phyloP scores from a whole-genome alignment of 805 yeast genomes.

The Starmerella bombicola region DNA sequence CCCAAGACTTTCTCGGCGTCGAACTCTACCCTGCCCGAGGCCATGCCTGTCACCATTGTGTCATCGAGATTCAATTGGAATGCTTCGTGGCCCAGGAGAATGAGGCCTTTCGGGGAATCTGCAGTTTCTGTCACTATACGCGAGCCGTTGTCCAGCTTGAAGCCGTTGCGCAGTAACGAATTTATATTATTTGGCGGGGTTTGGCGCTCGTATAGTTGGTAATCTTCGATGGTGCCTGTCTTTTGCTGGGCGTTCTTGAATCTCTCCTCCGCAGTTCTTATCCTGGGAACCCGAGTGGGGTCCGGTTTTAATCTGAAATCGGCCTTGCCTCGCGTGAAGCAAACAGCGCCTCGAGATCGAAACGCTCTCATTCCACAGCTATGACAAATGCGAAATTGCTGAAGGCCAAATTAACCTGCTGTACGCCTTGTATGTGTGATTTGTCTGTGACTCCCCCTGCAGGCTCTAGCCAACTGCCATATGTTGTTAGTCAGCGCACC shows the following conservation, averaged over 20 bases:
- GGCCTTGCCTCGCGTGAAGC: constrained; percentile 7
- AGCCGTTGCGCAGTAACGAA: constrained; percentile 42
- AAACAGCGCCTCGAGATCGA: too few relatives aligned
- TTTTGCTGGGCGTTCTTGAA: constrained; percentile 22
- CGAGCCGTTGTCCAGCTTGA: constrained; percentile 44
- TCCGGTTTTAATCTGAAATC: constrained; percentile 21
- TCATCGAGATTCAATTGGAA: constrained; percentile 42
- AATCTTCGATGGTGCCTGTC: constrained; percentile 26
- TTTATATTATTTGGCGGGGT: constrained; percentile 42
- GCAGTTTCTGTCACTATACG: constrained; percentile 25
- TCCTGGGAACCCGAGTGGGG: constrained; percentile 21
- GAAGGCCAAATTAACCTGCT: too few relatives aligned
- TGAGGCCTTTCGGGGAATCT: constrained; percentile 23
- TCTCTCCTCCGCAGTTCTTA: constrained; percentile 18
- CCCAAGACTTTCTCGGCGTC: constrained; percentile 33
- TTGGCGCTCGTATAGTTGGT: constrained; percentile 35
- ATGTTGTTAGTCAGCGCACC: not conserved
- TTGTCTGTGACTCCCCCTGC: not conserved
- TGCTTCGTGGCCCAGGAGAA: constrained; percentile 38
- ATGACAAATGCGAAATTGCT: too few relatives aligned
- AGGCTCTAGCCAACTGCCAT: not conserved
- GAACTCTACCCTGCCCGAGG: constrained; percentile 44
- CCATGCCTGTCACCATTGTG: constrained; percentile 34
- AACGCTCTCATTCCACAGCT: too few relatives aligned
- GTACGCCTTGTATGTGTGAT: too few relatives aligned